A percentile compares a stretch with the other conserved stretches of the same genome.
Conservation (phyloP, 768 basidiomycete species). For the Chalciporus sphaerocephalus region DNA sequence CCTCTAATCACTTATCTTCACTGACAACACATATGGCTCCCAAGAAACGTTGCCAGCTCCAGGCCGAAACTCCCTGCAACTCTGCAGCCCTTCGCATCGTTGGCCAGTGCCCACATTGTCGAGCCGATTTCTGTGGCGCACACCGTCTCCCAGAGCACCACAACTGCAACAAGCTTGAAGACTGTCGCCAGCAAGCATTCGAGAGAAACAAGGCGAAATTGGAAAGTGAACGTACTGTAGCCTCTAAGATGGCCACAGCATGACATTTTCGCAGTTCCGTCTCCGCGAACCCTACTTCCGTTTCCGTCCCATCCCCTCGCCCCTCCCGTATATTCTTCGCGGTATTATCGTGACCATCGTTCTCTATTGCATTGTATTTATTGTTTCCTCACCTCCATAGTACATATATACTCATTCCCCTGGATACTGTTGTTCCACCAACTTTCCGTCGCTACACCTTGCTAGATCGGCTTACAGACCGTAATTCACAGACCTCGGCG, state of each 20-base stretch:
- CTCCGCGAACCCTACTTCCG: slow-evolving; percentile 5
- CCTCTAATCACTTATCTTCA: background rate
- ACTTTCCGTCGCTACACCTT: slow-evolving; percentile 4
- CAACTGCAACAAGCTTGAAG: slow-evolving; percentile 75
- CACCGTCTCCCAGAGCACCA: slow-evolving; percentile 90
- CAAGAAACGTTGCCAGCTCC: slow-evolving; percentile 86
- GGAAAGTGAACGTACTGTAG: slow-evolving; percentile 83
- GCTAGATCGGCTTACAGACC: slow-evolving; percentile 16
- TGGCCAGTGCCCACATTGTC: slow-evolving; percentile 80
- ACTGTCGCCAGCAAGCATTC: slow-evolving; percentile 84
- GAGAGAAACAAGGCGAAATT: slow-evolving; percentile 83
- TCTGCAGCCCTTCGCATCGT: slow-evolving; percentile 79
- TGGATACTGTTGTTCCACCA: slow-evolving; percentile 3
- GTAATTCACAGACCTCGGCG: slow-evolving; percentile 3
- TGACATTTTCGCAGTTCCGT: slow-evolving; percentile 31
- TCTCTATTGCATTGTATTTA: slow-evolving; percentile 25
- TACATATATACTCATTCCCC: slow-evolving; percentile 14
- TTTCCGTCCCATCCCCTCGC: background rate
- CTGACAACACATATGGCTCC: slow-evolving; percentile 51
- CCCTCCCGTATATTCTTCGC: slow-evolving; percentile 13
- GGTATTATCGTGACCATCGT: slow-evolving; percentile 20
- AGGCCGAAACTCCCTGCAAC: slow-evolving; percentile 52
- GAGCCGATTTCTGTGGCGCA: slow-evolving; percentile 68
- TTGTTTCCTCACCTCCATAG: slow-evolving; percentile 20
- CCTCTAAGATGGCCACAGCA: slow-evolving; percentile 81